phyloP scores from a whole-genome alignment of 495 filamentous ascomycete species.

The Jackrogersella minutella region DNA sequence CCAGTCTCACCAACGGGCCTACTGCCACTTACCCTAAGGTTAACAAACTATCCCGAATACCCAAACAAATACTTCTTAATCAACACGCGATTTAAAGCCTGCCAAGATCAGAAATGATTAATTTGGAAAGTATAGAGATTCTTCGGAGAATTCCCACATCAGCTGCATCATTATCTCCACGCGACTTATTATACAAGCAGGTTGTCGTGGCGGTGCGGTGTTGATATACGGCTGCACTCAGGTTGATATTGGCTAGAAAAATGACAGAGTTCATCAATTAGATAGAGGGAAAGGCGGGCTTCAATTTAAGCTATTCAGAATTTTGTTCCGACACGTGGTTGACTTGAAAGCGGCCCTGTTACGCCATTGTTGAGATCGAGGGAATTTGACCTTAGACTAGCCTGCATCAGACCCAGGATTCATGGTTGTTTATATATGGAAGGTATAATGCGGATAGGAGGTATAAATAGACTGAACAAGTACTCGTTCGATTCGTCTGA shows the following conservation, averaged over 20 bases:
- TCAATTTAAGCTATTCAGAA: constrained; percentile 19
- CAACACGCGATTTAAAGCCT: constrained; percentile 2
- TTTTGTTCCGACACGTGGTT: constrained; percentile 24
- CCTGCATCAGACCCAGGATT: constrained; percentile 18
- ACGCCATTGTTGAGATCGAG: constrained; percentile 36
- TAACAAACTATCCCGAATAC: constrained; percentile 33
- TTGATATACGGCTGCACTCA: constrained; percentile 41
- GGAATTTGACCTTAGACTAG: constrained; percentile 31
- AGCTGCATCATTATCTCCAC: constrained; percentile 13
- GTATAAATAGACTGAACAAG: background rate
- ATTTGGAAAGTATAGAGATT: background rate
- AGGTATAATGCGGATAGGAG: background rate
- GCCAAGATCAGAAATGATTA: background rate
- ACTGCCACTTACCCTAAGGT: too few relatives aligned
- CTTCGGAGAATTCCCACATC: constrained; percentile 11
- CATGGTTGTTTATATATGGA: constrained; percentile 4
- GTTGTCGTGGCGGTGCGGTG: constrained; percentile 9
- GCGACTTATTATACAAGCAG: constrained; percentile 40
- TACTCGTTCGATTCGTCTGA: constrained; percentile 39
- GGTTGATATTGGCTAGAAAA: constrained; percentile 5
- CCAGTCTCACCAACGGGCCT: constrained; percentile 42
- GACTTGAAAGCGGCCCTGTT: background rate
- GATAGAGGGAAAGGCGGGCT: background rate
- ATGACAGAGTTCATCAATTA: constrained; percentile 5
- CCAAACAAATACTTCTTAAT: constrained; percentile 32